phyloP scores from a whole-genome alignment of 140 eudicot species.

The Bidens hawaiensis region DNA sequence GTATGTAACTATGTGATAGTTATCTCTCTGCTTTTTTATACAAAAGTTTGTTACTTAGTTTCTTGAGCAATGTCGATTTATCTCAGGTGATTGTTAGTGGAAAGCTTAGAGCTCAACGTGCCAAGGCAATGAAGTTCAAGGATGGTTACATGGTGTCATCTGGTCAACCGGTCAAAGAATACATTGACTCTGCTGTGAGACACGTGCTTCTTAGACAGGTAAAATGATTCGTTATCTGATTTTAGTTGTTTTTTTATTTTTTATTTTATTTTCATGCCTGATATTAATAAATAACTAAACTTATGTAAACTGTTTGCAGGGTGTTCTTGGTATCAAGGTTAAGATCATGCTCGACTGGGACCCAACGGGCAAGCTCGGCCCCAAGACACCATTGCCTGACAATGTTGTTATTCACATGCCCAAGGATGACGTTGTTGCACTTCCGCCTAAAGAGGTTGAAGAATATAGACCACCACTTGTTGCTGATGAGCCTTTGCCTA shows the following conservation, averaged over 20 bases:
- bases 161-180: conserved; percentile 82
- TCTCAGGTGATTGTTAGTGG: conserved; percentile 70
- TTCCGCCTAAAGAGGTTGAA: conserved; percentile 36
- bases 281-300: neutral
- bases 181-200: conserved; percentile 69
- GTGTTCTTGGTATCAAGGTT: conserved; percentile 80
- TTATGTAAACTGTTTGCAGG: conserved; percentile 25
- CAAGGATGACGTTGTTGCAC: conserved; percentile 40
- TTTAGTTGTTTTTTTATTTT: too few species aligned
- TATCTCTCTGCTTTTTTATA: too few species aligned
- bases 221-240: neutral
- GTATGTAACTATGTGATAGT: conserved; percentile 15
- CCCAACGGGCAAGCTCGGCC: conserved; percentile 72
- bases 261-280: neutral
- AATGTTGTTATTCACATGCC: conserved; percentile 60
- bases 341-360: conserved; percentile 92
- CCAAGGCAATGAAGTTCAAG: conserved; percentile 70
- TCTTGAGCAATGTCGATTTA: neutral
- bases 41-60: neutral
- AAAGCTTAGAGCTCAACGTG: conserved; percentile 68
- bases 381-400: conserved; percentile 66
- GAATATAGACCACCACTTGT: conserved; percentile 20
- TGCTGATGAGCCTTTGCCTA: conserved; percentile 26
- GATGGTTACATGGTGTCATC: conserved; percentile 79
- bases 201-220: conserved; percentile 73